These are phyloP conservation scores for Gastrolobium bilobum DNA, from an alignment of 306 rosid genomes.

Conservation along the genomic window DNA sequence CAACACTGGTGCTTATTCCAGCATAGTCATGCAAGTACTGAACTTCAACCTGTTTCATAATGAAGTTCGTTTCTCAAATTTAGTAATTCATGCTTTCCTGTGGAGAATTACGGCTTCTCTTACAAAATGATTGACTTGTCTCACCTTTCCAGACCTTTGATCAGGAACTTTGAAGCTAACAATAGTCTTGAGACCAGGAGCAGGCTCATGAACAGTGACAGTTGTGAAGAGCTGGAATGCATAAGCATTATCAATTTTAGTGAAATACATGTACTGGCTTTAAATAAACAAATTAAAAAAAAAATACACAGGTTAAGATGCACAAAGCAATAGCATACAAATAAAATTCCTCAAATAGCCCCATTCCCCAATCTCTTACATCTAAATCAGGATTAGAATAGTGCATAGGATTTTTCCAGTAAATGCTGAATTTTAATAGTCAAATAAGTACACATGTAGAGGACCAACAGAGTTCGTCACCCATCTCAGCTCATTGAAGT, in stretches of 20 bases:
- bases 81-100: constrained; percentile 7
- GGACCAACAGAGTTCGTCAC: neutral
- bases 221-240: constrained; percentile 72
- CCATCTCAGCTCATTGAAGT: neutral
- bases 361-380: neutral
- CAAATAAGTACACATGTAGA: neutral
- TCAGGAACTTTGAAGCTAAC: constrained; percentile 84
- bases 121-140: constrained; percentile 24
- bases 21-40: constrained; percentile 88
- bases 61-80: constrained; percentile 20
- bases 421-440: neutral
- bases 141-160: constrained; percentile 94
- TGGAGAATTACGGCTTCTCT: neutral
- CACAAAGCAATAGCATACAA: neutral
- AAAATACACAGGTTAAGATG: neutral
- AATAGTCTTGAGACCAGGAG: constrained; percentile 87
- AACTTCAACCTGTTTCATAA: constrained; percentile 73
- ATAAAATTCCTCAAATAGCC: neutral
- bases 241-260: constrained; percentile 33
- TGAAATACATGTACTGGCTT: neutral
- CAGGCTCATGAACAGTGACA: constrained; percentile 75
- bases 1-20: constrained; percentile 80
- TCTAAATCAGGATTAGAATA: neutral
- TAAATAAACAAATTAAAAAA: too few species aligned
- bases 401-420: neutral